These are phyloP conservation scores for Pisolithus tinctorius DNA, from an alignment of 768 basidiomycete species.

Conservation along the genomic window DNA sequence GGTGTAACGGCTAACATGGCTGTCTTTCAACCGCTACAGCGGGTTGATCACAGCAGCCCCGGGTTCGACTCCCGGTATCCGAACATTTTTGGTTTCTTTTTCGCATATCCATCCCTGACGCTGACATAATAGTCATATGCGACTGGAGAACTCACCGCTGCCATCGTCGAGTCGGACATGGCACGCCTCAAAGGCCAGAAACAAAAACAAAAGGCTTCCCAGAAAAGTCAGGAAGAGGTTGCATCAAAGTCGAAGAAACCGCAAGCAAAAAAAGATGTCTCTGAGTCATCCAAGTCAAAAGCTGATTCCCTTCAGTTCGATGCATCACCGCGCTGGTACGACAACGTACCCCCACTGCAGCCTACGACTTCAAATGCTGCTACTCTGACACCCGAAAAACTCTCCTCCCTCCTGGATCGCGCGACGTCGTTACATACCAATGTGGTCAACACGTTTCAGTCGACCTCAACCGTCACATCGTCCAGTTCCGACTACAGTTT, in stretches of 20 bases:
- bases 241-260: neutral
- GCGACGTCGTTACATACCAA: constrained; percentile 42
- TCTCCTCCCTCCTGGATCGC: constrained; percentile 38
- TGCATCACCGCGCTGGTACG: constrained; percentile 50
- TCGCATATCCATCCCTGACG: too few relatives aligned
- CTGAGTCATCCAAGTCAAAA: neutral
- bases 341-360: constrained; percentile 16
- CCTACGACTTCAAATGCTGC: constrained; percentile 11
- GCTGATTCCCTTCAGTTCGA: constrained; percentile 17
- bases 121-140: too few relatives aligned
- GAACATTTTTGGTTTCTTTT: constrained; percentile 3
- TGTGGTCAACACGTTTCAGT: constrained; percentile 41
- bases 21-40: constrained; percentile 8
- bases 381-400: constrained; percentile 35
- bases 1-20: constrained; percentile 16
- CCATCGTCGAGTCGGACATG: neutral
- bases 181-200: constrained; percentile 5
- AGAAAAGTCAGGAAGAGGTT: neutral
- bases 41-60: constrained; percentile 10
- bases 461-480: constrained; percentile 37
- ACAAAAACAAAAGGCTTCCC: constrained; percentile 8
- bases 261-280: neutral
- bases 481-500: constrained; percentile 73
- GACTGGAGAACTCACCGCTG: too few relatives aligned
- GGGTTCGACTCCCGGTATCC: constrained; percentile 16